These are phyloP conservation scores for Alnus rubra DNA, from an alignment of 306 rosid species.

Conservation along the genomic window DNA sequence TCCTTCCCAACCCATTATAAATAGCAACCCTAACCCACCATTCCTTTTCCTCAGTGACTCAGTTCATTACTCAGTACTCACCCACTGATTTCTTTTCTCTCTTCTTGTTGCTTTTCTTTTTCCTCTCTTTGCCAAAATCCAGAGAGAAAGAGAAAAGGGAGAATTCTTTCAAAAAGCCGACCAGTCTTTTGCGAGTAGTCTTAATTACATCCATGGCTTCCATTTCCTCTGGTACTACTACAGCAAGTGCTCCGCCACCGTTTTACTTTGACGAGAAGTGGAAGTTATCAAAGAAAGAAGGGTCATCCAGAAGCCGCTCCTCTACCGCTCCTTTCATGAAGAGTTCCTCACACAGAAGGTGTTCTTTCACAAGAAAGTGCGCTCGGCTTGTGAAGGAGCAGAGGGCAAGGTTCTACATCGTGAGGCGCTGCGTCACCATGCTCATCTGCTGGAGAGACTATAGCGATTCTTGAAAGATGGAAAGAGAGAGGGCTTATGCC, in stretches of 20 bases:
- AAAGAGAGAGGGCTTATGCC: too few species aligned
- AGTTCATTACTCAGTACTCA: slow-evolving; percentile 27
- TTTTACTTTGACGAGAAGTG: slow-evolving; percentile 56
- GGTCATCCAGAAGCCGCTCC: background rate
- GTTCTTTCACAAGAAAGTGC: slow-evolving; percentile 10
- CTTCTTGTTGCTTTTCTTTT: background rate
- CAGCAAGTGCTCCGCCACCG: slow-evolving; percentile 17
- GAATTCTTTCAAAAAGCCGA: background rate
- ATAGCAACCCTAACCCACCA: slow-evolving; percentile 30
- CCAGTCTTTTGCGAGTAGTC: background rate
- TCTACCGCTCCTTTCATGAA: slow-evolving; percentile 15
- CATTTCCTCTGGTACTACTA: slow-evolving; percentile 5
- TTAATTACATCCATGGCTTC: slow-evolving; percentile 20
- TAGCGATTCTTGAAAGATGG: slow-evolving; percentile 15
- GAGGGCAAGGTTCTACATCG: slow-evolving; percentile 10
- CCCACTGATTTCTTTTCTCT: slow-evolving; percentile 1
- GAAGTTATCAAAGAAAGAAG: slow-evolving; percentile 49
- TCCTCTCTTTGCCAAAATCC: background rate
- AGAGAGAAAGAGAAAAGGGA: background rate
- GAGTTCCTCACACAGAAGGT: slow-evolving; percentile 11
- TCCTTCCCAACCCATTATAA: slow-evolving; percentile 48
- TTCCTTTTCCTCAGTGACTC: slow-evolving; percentile 19
- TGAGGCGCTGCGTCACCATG: slow-evolving; percentile 17
- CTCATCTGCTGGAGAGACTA: slow-evolving; percentile 16
- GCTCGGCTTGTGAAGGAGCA: slow-evolving; percentile 13